phyloP scores from a whole-genome alignment of 805 yeast genomes.

The Teunomyces tritomae region DNA sequence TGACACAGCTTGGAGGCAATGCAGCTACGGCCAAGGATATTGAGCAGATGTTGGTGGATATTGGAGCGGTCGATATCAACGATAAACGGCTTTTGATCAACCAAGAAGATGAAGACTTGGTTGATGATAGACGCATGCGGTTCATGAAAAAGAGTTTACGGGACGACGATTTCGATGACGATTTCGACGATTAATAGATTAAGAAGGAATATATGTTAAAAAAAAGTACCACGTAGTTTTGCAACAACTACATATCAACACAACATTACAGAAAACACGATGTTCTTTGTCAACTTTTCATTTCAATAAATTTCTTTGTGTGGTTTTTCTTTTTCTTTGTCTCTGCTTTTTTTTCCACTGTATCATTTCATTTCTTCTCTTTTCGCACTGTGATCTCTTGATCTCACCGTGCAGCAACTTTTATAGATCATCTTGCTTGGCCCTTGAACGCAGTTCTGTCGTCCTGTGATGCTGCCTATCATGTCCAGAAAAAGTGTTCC shows the following conservation, averaged over 20 bases:
- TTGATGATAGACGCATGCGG: constrained; percentile 50
- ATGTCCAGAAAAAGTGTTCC: not conserved
- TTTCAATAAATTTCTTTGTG: no score
- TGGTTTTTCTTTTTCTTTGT: no score
- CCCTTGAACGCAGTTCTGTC: not conserved
- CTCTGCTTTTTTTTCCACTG: no score
- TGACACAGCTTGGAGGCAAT: constrained; percentile 82
- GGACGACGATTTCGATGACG: constrained; percentile 32
- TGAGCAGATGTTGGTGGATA: constrained; percentile 66
- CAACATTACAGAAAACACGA: no score
- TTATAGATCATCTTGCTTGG: not conserved
- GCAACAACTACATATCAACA: not conserved
- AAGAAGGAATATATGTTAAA: not conserved
- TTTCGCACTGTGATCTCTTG: not conserved
- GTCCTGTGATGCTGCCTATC: not conserved
- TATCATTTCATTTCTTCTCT: no score
- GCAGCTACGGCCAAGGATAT: constrained; percentile 67
- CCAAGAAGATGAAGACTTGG: constrained; percentile 50
- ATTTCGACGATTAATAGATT: constrained; percentile 23
- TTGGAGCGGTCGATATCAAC: constrained; percentile 60
- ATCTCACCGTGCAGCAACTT: not conserved
- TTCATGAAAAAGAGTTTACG: constrained; percentile 59
- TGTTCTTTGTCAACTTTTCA: no score
- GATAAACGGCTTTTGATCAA: constrained; percentile 69
- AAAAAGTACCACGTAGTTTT: not conserved